phyloP scores from a whole-genome alignment of 805 yeast species.

The Kodamaea nitidulidarum region DNA sequence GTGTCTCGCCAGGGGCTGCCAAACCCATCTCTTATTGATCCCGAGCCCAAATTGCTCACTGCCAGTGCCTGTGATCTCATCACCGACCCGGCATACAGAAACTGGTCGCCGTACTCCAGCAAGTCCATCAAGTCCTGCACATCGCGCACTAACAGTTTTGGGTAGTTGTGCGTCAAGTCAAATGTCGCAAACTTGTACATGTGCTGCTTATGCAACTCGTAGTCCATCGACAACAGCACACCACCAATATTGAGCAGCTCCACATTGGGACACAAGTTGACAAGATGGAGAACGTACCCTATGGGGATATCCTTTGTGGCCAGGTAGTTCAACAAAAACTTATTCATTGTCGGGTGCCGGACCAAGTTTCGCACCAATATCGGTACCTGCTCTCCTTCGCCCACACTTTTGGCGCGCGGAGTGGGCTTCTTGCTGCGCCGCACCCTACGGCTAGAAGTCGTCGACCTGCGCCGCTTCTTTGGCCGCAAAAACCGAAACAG shows the following conservation, averaged over 20 bases:
- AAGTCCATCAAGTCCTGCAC: constrained; percentile 21
- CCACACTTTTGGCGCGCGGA: background rate
- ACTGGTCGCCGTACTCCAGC: constrained; percentile 5
- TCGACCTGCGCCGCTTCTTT: constrained; percentile 4
- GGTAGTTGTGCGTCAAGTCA: constrained; percentile 37
- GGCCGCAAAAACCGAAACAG: constrained; percentile 4
- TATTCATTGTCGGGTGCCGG: constrained; percentile 58
- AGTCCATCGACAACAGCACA: constrained; percentile 64
- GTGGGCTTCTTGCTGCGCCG: constrained; percentile 3
- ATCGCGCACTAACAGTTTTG: constrained; percentile 24
- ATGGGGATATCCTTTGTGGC: constrained; percentile 73
- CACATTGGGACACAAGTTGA: constrained; percentile 65
- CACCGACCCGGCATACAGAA: background rate
- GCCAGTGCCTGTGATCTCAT: constrained; percentile 1
- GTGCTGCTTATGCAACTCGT: constrained; percentile 42
- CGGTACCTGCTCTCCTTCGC: background rate
- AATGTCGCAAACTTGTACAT: constrained; percentile 34
- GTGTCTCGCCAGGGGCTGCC: background rate
- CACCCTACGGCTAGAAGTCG: background rate
- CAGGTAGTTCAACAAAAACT: constrained; percentile 59
- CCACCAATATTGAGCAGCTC: constrained; percentile 53
- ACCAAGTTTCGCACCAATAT: constrained; percentile 2
- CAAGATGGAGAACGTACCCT: constrained; percentile 67
- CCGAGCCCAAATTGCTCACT: background rate
- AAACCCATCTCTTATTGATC: background rate